Conservation (phyloP, 495 filamentous ascomycete species). For the Trichoderma reesei region DNA sequence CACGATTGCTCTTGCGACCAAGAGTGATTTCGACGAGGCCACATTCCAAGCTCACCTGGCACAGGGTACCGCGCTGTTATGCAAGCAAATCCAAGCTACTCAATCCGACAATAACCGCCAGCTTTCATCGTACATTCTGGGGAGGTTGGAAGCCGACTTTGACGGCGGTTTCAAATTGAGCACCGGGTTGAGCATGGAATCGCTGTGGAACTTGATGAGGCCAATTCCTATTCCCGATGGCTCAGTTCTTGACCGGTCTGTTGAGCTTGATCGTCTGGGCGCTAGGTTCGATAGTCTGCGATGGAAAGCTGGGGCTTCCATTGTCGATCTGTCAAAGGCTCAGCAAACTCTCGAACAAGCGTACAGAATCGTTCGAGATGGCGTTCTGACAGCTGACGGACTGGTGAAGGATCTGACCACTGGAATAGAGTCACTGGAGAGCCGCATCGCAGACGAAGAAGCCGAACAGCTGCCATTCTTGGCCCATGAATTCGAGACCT, state of each 20-base stretch:
- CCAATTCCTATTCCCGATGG: constrained; percentile 40
- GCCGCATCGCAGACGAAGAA: constrained; percentile 29
- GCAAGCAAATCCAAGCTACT: constrained; percentile 15
- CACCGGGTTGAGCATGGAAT: constrained; percentile 77
- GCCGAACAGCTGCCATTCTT: constrained; percentile 43
- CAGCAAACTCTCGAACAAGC: constrained; percentile 43
- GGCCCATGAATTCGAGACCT: constrained; percentile 50
- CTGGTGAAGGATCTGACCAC: constrained; percentile 42
- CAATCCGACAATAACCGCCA: constrained; percentile 1
- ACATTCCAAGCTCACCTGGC: constrained; percentile 44
- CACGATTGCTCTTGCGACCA: constrained; percentile 38
- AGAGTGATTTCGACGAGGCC: constrained; percentile 39
- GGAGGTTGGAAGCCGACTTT: constrained; percentile 33
- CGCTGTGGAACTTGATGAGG: constrained; percentile 63
- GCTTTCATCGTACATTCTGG: constrained; percentile 14
- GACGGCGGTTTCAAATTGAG: constrained; percentile 47
- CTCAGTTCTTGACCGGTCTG: constrained; percentile 41
- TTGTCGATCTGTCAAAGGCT: constrained; percentile 34
- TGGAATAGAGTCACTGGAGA: constrained; percentile 48
- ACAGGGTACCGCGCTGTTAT: constrained; percentile 25
- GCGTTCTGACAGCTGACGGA: constrained; percentile 30
- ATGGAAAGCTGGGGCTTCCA: constrained; percentile 39
- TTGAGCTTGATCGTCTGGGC: constrained; percentile 59
- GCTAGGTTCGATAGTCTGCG: constrained; percentile 59
- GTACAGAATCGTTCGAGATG: constrained; percentile 37